Base-by-base conservation (phyloP, 306 rosid species). In the Cucumis sativus region DNA sequence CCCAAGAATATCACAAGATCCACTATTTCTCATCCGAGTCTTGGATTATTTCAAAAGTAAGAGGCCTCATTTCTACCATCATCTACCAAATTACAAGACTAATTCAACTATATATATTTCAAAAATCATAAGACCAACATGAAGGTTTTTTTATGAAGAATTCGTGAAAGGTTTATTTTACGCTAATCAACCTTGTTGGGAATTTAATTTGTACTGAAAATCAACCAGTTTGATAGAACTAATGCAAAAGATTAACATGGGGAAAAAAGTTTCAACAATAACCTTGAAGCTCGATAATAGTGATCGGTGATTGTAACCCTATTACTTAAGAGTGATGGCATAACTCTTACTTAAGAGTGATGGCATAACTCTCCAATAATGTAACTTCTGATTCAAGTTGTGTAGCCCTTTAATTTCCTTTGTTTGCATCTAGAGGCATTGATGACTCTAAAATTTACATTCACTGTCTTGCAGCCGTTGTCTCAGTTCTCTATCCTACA, bases 311-410 rank as follows among this genome's bases (percentile, higher is more conserved):
- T 64, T 35, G 73, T 65, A 72, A 35, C 60, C 7, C 11, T 72
- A 28, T n/a, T 74, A 17, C 43, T 28, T 5, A 25, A 54, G 59
- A 52, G 45, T 54, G 74, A 11, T n/a, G 6, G 74, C 72, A 76
- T 81, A n/a, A n/a, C n/a, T n/a, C n/a, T n/a, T 74, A 17, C 43
- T 28, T 5, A 25, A 54, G 59, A 52, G 45, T 54, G 74, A 11
- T n/a, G 6, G 74, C 72, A 76, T 81, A n/a, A n/a, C n/a, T 90
- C 69, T 95, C 97, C 76, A 92, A 69, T 77, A 88, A 86, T 63
- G 92, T 89, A 85, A 92, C 89, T 80, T 89, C 93, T 74, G 84
- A 85, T 83, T 92, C 97, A 64, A 95, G 97, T 76, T 90, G 99
- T 54, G 87, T 8, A 86, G 89, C 83, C 82, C 97, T 92, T n/a